Conservation (phyloP, 352 stramenopile species). For the Plasmopara muralis region DNA sequence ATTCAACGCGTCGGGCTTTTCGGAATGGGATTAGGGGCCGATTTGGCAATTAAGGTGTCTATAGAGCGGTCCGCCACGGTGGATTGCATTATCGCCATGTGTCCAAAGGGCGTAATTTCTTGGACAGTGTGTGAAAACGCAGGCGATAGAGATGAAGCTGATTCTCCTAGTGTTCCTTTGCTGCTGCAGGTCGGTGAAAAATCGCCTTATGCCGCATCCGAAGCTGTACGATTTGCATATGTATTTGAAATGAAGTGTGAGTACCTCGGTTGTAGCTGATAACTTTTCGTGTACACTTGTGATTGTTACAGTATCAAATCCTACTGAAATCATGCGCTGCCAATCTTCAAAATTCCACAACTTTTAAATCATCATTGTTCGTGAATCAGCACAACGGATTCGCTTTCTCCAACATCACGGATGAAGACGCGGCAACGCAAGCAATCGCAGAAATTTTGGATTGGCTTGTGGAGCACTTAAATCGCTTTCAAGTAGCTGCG, state of each 20-base stretch:
- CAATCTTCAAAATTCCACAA: slow-evolving; percentile 9
- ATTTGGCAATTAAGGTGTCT: slow-evolving; percentile 60
- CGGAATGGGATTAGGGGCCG: slow-evolving; percentile 55
- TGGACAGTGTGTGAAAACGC: slow-evolving; percentile 22
- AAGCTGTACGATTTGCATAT: slow-evolving; percentile 37
- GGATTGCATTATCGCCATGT: slow-evolving; percentile 70
- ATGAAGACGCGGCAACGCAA: slow-evolving; percentile 84
- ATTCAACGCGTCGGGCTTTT: slow-evolving; percentile 69
- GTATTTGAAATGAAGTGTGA: too few relatives aligned
- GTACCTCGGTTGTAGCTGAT: slow-evolving; percentile 1
- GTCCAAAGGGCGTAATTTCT: slow-evolving; percentile 42
- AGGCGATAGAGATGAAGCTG: slow-evolving; percentile 8
- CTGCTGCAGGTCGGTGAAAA: slow-evolving; percentile 64
- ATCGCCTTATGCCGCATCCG: slow-evolving; percentile 52
- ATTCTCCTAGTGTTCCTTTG: slow-evolving; percentile 35
- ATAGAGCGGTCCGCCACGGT: slow-evolving; percentile 33
- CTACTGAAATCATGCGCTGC: slow-evolving; percentile 32
- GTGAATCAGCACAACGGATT: slow-evolving; percentile 73
- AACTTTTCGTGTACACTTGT: slow-evolving; percentile 1
- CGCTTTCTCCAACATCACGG: slow-evolving; percentile 84
- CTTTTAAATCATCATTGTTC: slow-evolving; percentile 48
- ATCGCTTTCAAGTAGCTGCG: slow-evolving; percentile 71
- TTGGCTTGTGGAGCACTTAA: slow-evolving; percentile 76
- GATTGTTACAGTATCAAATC: slow-evolving; percentile 42
- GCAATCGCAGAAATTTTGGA: slow-evolving; percentile 80